Evolutionary conservation across 2,329 filamentous ascomycete species (phyloP).

Genomic region (Sordariomycetes sp.): DNA sequence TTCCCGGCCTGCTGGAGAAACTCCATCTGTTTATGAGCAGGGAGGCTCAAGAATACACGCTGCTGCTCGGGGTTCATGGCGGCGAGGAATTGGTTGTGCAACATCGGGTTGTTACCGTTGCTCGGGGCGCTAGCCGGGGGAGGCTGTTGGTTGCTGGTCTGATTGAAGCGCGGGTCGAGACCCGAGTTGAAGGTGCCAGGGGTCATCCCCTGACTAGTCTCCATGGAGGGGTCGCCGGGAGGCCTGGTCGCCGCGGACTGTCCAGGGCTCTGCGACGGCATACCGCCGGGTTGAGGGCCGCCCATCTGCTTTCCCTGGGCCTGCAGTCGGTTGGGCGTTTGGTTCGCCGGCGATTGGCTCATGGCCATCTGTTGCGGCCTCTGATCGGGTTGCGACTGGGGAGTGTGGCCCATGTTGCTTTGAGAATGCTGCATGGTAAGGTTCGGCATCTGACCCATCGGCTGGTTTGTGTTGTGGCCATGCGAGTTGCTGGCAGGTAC

Average conservation of each 20-base stretch:
- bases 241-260: conserved; percentile 50
- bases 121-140: conserved; percentile 21
- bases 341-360: conserved; percentile 14
- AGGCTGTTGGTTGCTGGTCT: conserved; percentile 33
- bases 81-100: conserved; percentile 27
- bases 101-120: conserved; percentile 25
- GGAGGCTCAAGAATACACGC: conserved; percentile 28
- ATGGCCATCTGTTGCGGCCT: conserved; percentile 26
- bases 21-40: conserved; percentile 40
- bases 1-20: conserved; percentile 15
- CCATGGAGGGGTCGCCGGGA: conserved; percentile 14
- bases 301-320: conserved; percentile 41
- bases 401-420: conserved; percentile 15
- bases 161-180: conserved; percentile 43
- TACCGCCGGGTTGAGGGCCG: conserved; percentile 31
- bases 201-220: conserved; percentile 19
- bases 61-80: conserved; percentile 36
- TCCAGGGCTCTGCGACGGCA: conserved; percentile 46
- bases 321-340: conserved; percentile 41
- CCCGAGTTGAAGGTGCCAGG: conserved; percentile 38
- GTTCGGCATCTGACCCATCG: conserved; percentile 20
- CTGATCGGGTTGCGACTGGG: conserved; percentile 28
- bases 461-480: conserved; percentile 36
- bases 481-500: conserved; percentile 37
- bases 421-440: conserved; percentile 19